These are phyloP conservation scores for Physcia stellaris DNA, from an alignment of 495 filamentous ascomycete species.

Conservation along the genomic window DNA sequence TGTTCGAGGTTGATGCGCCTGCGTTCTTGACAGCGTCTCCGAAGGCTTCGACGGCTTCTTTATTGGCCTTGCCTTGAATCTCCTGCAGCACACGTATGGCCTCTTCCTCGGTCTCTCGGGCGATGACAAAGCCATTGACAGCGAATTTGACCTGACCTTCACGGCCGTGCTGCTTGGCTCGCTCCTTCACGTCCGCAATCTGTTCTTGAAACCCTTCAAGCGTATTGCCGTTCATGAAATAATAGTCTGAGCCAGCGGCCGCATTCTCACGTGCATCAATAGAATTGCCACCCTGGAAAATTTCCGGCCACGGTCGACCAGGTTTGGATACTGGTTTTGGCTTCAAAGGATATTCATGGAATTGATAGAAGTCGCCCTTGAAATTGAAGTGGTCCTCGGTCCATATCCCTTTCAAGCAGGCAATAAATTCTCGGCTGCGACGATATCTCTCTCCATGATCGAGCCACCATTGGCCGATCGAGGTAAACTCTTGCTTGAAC, in stretches of 20 bases:
- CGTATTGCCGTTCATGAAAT: slow-evolving; percentile 39
- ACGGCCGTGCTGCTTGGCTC: slow-evolving; percentile 23
- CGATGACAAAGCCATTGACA: slow-evolving; percentile 34
- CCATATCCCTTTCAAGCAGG: slow-evolving; percentile 33
- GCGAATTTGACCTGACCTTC: slow-evolving; percentile 29
- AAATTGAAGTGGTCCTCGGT: slow-evolving; percentile 32
- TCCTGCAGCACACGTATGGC: slow-evolving; percentile 28
- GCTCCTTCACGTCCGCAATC: slow-evolving; percentile 29
- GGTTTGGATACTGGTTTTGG: slow-evolving; percentile 26
- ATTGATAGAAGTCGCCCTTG: slow-evolving; percentile 33
- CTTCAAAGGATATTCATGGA: slow-evolving; percentile 31
- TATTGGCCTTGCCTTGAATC: slow-evolving; percentile 36
- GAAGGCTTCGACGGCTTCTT: slow-evolving; percentile 32
- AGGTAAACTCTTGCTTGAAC: slow-evolving; percentile 37
- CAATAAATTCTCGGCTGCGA: slow-evolving; percentile 32
- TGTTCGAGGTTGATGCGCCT: slow-evolving; percentile 26
- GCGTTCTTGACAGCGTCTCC: slow-evolving; percentile 29
- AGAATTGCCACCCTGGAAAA: slow-evolving; percentile 36
- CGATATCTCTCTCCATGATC: slow-evolving; percentile 36
- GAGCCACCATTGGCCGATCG: slow-evolving; percentile 38
- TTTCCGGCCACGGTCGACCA: slow-evolving; percentile 28
- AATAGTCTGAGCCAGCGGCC: slow-evolving; percentile 29
- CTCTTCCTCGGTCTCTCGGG: slow-evolving; percentile 34
- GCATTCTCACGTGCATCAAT: slow-evolving; percentile 31
- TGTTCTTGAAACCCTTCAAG: slow-evolving; percentile 33